These are phyloP conservation scores for Sideroxylon spinosum DNA, from an alignment of 179 eudicot genomes.

Conservation along the genomic window DNA sequence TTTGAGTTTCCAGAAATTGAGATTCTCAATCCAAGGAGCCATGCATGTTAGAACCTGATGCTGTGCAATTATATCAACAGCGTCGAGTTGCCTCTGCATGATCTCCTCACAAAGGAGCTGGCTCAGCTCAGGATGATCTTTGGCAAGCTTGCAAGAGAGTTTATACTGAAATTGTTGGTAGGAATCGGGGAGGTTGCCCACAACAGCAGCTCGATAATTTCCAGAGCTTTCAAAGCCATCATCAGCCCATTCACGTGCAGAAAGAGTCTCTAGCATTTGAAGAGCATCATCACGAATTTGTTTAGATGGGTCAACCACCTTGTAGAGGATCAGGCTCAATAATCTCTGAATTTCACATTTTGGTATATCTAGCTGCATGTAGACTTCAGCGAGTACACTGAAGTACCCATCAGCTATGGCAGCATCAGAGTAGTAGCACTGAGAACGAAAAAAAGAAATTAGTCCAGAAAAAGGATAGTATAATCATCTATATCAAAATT, in stretches of 20 bases:
- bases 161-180: constrained; percentile 98
- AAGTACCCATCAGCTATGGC: constrained; percentile 99
- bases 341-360: constrained; percentile 98
- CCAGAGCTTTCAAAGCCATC: constrained; percentile 87
- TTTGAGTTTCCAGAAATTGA: constrained; percentile 92
- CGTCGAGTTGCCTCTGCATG: constrained; percentile 98
- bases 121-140: constrained; percentile 96
- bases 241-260: constrained; percentile 95
- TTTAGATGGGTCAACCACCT: constrained; percentile 96
- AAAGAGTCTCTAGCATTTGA: constrained; percentile 98
- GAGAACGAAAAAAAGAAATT: constrained; percentile 15
- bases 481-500: background rate
- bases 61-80: constrained; percentile 98
- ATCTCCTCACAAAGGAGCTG: constrained; percentile 98
- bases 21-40: constrained; percentile 99
- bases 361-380: constrained; percentile 99
- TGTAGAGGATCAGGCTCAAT: constrained; percentile 90
- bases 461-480: background rate
- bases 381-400: constrained; percentile 96
- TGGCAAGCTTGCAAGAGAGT: constrained; percentile 97
- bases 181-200: constrained; percentile 96
- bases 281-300: constrained; percentile 99
- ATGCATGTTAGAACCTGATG: constrained; percentile 98
- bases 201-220: constrained; percentile 96
- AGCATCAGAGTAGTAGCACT: constrained; percentile 98